These are phyloP conservation scores for Fusarium nurragi DNA, from an alignment of 2,329 filamentous ascomycete species.

Conservation along the genomic window DNA sequence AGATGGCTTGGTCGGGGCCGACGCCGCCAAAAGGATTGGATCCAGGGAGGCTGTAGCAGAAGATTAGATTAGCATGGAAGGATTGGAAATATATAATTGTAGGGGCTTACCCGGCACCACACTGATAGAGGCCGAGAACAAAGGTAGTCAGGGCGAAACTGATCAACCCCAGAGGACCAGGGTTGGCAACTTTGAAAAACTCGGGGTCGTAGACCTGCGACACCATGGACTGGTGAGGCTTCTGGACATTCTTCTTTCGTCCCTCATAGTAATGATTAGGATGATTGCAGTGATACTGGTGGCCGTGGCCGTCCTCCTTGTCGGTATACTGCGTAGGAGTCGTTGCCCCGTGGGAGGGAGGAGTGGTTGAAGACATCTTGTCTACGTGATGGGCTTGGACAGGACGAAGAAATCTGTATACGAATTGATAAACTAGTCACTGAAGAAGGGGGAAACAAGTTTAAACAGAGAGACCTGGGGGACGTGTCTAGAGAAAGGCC, in stretches of 20 bases:
- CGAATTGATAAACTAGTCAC: neutral
- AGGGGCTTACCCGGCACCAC: constrained; percentile 60
- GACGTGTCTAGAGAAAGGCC: constrained; percentile 3
- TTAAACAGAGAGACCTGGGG: constrained; percentile 3
- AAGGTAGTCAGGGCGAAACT: constrained; percentile 75
- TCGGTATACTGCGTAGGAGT: constrained; percentile 42
- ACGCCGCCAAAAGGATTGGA: constrained; percentile 48
- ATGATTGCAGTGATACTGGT: constrained; percentile 26
- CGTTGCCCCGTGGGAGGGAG: constrained; percentile 37
- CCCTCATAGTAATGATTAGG: constrained; percentile 29
- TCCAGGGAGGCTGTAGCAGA: constrained; percentile 44
- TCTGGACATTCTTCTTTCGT: constrained; percentile 13
- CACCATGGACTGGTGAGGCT: constrained; percentile 48
- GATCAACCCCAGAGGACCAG: constrained; percentile 67
- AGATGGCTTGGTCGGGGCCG: constrained; percentile 50
- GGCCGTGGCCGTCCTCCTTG: constrained; percentile 29
- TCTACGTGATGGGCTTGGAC: neutral
- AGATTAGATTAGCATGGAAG: neutral
- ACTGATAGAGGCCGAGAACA: constrained; percentile 61
- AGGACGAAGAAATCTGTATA: neutral
- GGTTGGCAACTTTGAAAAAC: constrained; percentile 63
- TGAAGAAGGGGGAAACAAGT: neutral
- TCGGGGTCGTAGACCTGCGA: constrained; percentile 49
- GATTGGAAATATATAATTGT: neutral
- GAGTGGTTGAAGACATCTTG: constrained; percentile 37